Evolutionary conservation across 2,329 filamentous ascomycete species (phyloP), one percentile per base, ranked within the genome.

Genomic region (Ophioceras dolichostomum): DNA sequence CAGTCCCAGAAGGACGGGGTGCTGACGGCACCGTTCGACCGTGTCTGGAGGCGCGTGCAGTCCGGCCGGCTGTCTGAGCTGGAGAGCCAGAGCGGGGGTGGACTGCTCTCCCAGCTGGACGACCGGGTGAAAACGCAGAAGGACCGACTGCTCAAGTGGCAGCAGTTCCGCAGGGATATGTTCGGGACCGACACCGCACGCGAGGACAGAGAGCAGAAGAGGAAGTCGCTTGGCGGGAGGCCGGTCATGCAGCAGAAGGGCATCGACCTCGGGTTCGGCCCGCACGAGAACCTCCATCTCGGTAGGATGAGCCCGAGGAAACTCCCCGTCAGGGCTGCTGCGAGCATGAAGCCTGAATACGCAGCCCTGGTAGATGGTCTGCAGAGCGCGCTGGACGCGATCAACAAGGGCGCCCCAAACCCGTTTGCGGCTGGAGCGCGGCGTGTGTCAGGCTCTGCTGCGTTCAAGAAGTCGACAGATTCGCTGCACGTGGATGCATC

Each of bases 81-180:
- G 8, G 71, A 79, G 39, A 63, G 66, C 10, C 55, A 59, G 8
- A 37, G 32, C 10, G 57, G 54, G 1, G 49, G 53, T 6, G 73
- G 76, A 0, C 57, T 87, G 1, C 50, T 94, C 16, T 70, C 83
- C 43, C 78, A 87, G 49, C 60, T 95, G 5, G 80, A 89, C 38
- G 57, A 59, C 16, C 71, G 84, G 12, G 73, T 91, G 1, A 62
- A 65, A 31, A 62, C 70, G 6, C 86, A 94, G 47, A 70, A 71
- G 38, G 67, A 70, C 32, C 73, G 86, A 28, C 56, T 94, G 20
- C 67, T 73, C 37, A 77, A 70, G 53, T 94, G 86, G 87, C 70
- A 80, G 47, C 65, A 64, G n/a, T 85, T 86, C 43, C 65, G 72
- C 43, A 58, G 64, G 45, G 59, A 57, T 14, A 56, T 68, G 41